Evolutionary conservation across 139 green algal species (phyloP), one percentile per base, ranked within the genome.

Genomic region (Chlamydomonas eustigma): DNA sequence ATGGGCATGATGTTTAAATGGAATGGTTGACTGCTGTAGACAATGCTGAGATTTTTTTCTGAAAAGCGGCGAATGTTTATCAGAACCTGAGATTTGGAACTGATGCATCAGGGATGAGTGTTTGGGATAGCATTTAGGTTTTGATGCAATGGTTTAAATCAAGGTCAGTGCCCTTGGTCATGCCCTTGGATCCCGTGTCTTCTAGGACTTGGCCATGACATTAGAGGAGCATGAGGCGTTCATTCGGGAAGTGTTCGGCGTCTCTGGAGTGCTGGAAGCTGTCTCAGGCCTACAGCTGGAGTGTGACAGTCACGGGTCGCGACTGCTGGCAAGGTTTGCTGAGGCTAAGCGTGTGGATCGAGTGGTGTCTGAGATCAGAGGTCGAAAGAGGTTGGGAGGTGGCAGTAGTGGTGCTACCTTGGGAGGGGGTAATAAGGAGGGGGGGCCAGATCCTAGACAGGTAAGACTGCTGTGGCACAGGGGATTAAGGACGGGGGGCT

Each of bases 181-280:
- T 71, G 63, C 25, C 22, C 22, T 63, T 63, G 50, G 22, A 63
- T n/a, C n/a, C n/a, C n/a, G n/a, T n/a, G n/a, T n/a, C n/a, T 28
- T 34, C 34, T 67, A 81, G 64, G 74, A 76, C 28, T 6, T 79
- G 31, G 75, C 70, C 0, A 33, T 86, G 8, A 88, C 89, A 3
- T 68, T 97, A n/a, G 90, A 97, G 51, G 84, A 91, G 66, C 92
- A 98, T 77, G 85, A 94, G 51, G 73, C 82, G 1, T 64, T 87
- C 0, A 51, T 98, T 0, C 5, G 50, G 0, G 81, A 90, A 3
- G 77, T 78, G 1, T 98, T 95, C 88, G 93, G 93, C 8, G 37
- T 81, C 0, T 80, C 88, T 2, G 90, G 77, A 0, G 28, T 93
- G 66, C 73, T 92, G 71, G 81, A 87, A 2, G 76, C 87, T 5